Evolutionary conservation across 176 grass and related monocot genomes (phyloP), one percentile per base, ranked within the genome.

Genomic region (Phyllostachys edulis): DNA sequence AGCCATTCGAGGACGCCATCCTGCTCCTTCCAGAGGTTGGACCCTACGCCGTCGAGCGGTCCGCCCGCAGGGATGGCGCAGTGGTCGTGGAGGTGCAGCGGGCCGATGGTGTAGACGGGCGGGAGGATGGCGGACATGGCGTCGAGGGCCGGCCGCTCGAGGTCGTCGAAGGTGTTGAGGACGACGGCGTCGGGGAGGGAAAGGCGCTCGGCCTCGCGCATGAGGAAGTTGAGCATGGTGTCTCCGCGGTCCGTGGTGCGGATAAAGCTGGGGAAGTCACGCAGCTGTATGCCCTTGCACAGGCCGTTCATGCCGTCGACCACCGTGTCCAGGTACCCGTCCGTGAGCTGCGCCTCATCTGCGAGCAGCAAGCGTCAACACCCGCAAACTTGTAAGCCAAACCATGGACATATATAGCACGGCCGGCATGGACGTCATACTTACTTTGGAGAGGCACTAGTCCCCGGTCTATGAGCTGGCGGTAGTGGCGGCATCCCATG

Each of bases 1-100:
- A 92, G 84, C 93, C 90, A 94, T 52, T 92, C 74, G 0, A 92
- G 40, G 32, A 90, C 84, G 18, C 59, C 70, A 0, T 55, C 49
- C 57, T 94, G 80, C 80, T 94, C 92, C n/a, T 80, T 92, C 92
- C 92, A 92, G 0, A 94, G 85, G 66, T 85, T 94, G 6, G 82
- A 82, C 4, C 87, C 87, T 3, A 92, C 15, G 24, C 56, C 73
- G 18, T 37, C 77, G 16, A 69, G 51, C 14, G 37, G 27, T 13
- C 38, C 59, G 1, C 39, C 75, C 0, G 3, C 55, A 2, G 76
- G 67, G 14, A 95, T 20, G 4, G 34, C 32, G 15, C 21, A 52
- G 73, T 55, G 55, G 26, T 68, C 85, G 8, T 68, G 62, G n/a
- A 84, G 64, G 7, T 65, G 75, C 39, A 95, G 73, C 9, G 93